A percentile compares a stretch with the other conserved stretches of the same genome.
These are phyloP conservation scores for Tylopilus subfusipes DNA, from an alignment of 768 basidiomycete species.

Conservation along the genomic window DNA sequence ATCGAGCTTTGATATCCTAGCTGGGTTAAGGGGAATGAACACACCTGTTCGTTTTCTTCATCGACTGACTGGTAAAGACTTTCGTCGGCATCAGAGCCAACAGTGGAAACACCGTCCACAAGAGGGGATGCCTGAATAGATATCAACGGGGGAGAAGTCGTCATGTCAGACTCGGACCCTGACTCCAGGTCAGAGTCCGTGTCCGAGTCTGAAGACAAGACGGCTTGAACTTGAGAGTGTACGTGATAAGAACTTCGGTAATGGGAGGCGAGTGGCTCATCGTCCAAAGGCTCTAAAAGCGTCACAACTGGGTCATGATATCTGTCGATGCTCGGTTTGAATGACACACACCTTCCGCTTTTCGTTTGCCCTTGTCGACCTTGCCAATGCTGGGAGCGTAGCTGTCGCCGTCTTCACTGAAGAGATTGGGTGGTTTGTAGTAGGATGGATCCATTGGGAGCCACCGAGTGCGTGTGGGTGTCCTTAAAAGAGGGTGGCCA, in stretches of 20 bases:
- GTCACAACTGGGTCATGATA: background rate
- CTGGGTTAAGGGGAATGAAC: background rate
- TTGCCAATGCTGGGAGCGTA: conserved; percentile 3
- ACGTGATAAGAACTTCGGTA: background rate
- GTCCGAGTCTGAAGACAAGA: conserved; percentile 9
- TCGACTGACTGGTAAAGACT: conserved; percentile 18
- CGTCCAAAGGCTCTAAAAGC: conserved; percentile 11
- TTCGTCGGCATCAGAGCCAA: conserved; percentile 5
- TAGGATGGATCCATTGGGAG: conserved; percentile 8
- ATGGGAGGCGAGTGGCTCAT: background rate
- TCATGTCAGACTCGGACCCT: conserved; percentile 1
- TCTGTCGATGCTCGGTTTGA: background rate
- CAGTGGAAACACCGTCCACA: background rate
- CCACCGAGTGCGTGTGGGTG: background rate
- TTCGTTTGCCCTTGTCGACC: conserved; percentile 20
- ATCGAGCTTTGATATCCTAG: background rate
- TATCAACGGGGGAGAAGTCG: conserved; percentile 3
- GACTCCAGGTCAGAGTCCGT: background rate
- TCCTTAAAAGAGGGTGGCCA: conserved; percentile 10
- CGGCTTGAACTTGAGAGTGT: background rate
- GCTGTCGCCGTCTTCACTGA: background rate
- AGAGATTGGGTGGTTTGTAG: conserved; percentile 13
- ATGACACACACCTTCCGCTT: conserved; percentile 12
- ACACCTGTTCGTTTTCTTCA: conserved; percentile 14
- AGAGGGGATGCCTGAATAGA: background rate